Evolutionary conservation across 1,139 yeast genomes (phyloP), one percentile per base, ranked within the genome.

Genomic region (Groenewaldozyma auringiensis): DNA sequence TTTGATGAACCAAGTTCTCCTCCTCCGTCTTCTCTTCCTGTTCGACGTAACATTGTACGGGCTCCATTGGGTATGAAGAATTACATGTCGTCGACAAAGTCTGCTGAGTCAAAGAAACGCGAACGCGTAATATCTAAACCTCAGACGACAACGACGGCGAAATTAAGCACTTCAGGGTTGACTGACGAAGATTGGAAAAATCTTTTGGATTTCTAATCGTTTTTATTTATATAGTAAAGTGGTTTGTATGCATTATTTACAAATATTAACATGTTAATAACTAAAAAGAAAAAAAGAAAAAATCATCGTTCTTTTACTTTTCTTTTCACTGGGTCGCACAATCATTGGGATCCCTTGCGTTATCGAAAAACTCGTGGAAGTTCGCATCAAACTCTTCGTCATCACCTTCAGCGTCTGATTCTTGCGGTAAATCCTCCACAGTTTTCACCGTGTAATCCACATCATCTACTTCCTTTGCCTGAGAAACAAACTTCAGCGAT

Each of bases 401-500:
- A 13, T 42, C 50, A 4, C 34, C 36, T 11, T 35, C 46, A 16
- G 38, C 39, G 21, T 43, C 44, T 32, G 20, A 41, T 34, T 46
- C 47, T n/a, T 47, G 48, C 31, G 47, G 46, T 21, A 47, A 39
- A 21, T 48, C 47, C 16, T 46, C 50, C n/a, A 31, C 31, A 11
- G 20, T 22, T 16, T 32, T 21, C 21, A 53, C 44, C n/a, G 21
- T 33, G 40, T 48, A 54, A 33, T 53, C 57, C 16, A 57, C 59
- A 36, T 57, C 58, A 42, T 56, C 60, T 3, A 54, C 47, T 31
- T 55, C 58, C 43, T 47, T 51, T 27, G 53, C 47, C 16, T 37
- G 31, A 18, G 48, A 44, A 18, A 45, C 39, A 21, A 47, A 25
- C 2, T 50, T 48, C 17, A 43, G 39, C 8, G 47, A 36, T 2